Conservation (phyloP, 768 basidiomycete genomes). For the Tulasnella sp. region DNA sequence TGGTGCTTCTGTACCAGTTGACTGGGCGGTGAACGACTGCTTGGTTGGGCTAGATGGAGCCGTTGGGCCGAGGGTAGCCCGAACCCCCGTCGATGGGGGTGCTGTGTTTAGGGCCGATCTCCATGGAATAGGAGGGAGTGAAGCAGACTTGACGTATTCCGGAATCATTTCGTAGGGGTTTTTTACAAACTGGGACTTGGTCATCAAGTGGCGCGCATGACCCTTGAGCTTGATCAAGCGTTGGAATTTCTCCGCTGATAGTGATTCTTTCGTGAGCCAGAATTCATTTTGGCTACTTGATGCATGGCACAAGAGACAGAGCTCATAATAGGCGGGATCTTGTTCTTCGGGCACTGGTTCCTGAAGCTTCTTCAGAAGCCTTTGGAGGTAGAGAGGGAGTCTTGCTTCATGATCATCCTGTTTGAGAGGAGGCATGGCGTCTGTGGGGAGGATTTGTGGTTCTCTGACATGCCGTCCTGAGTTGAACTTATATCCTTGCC, state of each 20-base stretch:
- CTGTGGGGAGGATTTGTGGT: neutral
- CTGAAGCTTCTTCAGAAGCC: neutral
- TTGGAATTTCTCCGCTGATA: neutral
- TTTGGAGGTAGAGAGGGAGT: neutral
- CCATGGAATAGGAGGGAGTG: neutral
- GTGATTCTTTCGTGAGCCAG: neutral
- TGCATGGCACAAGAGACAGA: neutral
- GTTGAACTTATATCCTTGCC: neutral
- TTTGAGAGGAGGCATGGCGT: neutral
- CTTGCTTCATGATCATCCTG: neutral
- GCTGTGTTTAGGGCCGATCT: neutral
- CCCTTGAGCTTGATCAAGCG: neutral
- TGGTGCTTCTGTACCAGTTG: neutral
- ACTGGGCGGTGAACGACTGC: neutral
- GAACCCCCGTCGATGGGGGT: neutral
- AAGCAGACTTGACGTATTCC: neutral
- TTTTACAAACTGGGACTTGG: neutral
- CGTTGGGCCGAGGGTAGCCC: neutral
- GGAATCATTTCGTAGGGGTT: neutral
- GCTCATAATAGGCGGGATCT: neutral
- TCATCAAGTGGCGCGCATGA: neutral
- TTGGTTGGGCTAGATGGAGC: neutral
- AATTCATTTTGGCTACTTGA: neutral
- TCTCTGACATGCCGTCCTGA: neutral
- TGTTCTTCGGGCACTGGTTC: neutral